Conservation (phyloP, 331 rosid genomes). For the Pyracantha coccinea region DNA sequence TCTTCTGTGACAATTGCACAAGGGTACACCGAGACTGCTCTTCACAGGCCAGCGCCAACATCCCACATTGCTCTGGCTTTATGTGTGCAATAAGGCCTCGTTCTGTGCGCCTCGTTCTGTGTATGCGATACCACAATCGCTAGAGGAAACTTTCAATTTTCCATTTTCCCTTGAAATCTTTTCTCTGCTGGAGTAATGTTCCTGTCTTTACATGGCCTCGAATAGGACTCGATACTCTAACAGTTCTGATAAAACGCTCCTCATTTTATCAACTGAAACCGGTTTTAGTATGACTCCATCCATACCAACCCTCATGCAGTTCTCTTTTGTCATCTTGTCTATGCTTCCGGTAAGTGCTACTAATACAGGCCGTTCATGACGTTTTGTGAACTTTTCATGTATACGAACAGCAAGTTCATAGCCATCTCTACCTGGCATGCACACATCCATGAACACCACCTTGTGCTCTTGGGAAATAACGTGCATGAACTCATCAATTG, state of each 20-base stretch:
- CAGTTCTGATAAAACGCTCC: slow-evolving; percentile 58
- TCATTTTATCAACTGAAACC: slow-evolving; percentile 86
- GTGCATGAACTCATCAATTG: slow-evolving; percentile 59
- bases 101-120: neutral
- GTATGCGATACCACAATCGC: neutral
- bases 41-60: neutral
- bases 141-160: neutral
- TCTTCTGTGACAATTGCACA: neutral
- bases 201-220: slow-evolving; percentile 35
- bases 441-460: slow-evolving; percentile 76
- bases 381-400: slow-evolving; percentile 52
- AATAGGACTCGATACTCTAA: slow-evolving; percentile 62
- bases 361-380: slow-evolving; percentile 64
- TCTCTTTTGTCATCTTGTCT: slow-evolving; percentile 64
- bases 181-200: neutral
- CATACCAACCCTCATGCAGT: slow-evolving; percentile 75
- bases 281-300: slow-evolving; percentile 81
- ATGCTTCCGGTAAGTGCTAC: slow-evolving; percentile 76
- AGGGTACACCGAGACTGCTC: neutral
- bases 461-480: slow-evolving; percentile 57
- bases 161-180: neutral
- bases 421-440: slow-evolving; percentile 49
- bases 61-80: neutral
- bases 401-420: slow-evolving; percentile 49
- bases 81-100: neutral